Evolutionary conservation across 441 rosid species (phyloP).

Genomic region (Monsonia emarginata): DNA sequence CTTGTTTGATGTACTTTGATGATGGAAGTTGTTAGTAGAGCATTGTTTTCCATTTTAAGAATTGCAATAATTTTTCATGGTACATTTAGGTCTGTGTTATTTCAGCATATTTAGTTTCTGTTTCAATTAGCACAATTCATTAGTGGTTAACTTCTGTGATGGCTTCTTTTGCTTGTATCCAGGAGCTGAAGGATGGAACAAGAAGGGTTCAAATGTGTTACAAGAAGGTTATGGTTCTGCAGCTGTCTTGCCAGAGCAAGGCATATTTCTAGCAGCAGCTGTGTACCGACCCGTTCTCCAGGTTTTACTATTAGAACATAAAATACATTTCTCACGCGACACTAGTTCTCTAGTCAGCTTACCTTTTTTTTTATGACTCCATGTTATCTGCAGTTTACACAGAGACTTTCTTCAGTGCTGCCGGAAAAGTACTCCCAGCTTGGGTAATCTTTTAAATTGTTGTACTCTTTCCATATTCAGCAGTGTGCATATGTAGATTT

Average conservation of each 20-base stretch:
- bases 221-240: constrained; percentile 98
- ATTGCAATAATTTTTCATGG: background rate
- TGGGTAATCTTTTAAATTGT: constrained; percentile 49
- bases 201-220: constrained; percentile 59
- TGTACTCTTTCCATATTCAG: constrained; percentile 7
- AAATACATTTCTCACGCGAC: constrained; percentile 1
- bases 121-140: background rate
- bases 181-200: constrained; percentile 67
- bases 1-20: background rate
- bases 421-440: constrained; percentile 77
- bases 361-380: constrained; percentile 20
- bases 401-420: constrained; percentile 72
- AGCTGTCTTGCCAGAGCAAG: constrained; percentile 91
- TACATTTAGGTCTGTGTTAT: background rate
- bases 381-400: constrained; percentile 70
- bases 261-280: constrained; percentile 92
- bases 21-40: background rate
- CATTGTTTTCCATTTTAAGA: background rate
- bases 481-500: background rate
- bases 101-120: background rate
- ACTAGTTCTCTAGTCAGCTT: constrained; percentile 11
- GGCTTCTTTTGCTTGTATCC: background rate
- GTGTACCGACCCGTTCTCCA: constrained; percentile 83
- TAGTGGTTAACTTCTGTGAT: background rate
- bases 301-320: constrained; percentile 36